phyloP scores from a whole-genome alignment of 208 protist genomes.

The Leishmania amazonensis region DNA sequence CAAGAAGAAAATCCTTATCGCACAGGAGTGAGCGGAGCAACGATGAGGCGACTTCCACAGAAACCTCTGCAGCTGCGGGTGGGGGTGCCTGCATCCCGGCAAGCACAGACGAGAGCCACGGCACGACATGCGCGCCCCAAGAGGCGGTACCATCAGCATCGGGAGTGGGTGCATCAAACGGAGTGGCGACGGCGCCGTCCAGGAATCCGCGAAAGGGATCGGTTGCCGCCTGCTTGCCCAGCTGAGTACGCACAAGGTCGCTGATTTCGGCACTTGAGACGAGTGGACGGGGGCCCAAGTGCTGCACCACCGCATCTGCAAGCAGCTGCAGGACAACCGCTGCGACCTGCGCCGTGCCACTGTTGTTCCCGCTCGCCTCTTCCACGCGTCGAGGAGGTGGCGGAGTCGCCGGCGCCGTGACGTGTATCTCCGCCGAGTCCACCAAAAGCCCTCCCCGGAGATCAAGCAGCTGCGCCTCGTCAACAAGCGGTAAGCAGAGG shows the following conservation, averaged over 20 bases:
- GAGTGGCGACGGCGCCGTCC: background rate
- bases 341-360: background rate
- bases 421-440: constrained; percentile 19
- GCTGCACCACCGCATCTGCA: background rate
- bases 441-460: constrained; percentile 2
- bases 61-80: background rate
- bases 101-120: constrained; percentile 6
- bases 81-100: background rate
- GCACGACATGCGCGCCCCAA: background rate
- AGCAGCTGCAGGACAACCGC: background rate
- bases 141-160: background rate
- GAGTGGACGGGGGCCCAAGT: background rate
- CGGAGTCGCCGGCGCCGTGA: constrained; percentile 9
- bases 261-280: constrained; percentile 1
- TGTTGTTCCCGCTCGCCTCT: background rate
- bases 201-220: constrained; percentile 4
- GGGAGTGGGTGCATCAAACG: background rate
- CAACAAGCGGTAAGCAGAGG: background rate
- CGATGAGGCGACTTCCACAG: background rate
- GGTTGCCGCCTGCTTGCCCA: background rate
- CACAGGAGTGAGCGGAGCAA: constrained; percentile 6
- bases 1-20: constrained; percentile 1
- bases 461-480: background rate
- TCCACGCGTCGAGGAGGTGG: background rate
- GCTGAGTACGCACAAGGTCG: background rate